Evolutionary conservation across 2,329 filamentous ascomycete species (phyloP), one percentile per base, ranked within the genome.

Genomic region (Hypoxylon rubiginosum): DNA sequence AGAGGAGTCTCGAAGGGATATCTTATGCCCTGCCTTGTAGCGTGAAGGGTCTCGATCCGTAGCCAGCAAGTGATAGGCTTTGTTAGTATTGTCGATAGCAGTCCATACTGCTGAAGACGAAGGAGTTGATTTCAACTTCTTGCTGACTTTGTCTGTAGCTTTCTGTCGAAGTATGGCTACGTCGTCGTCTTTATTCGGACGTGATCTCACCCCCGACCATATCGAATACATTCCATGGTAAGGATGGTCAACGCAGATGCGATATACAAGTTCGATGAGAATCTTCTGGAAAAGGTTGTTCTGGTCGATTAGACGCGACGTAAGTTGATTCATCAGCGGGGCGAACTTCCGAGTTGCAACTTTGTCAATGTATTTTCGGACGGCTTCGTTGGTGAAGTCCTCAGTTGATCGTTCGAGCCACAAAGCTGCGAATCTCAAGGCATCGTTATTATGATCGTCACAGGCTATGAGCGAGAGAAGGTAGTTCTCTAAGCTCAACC

Each of bases 221-320:
- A 99, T 93, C 72, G 98, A 94, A 77, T 99, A 97, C 90, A 98
- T 95, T 52, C 94, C 94, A 76, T 99, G 97, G 77, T 94, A 97
- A 0, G 96, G 97, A 79, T 99, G 96, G 62, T 99, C 94, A 10
- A 87, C 84, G 75, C 95, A 98, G 59, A 99, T 97, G 8, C 90
- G 90, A 74, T 90, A 88, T 3, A 98, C 90, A 17, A 99, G 82
- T 1, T 84, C 83, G 55, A 89, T 87, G 1, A 99, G 83, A 1
- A 95, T 84, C 43, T 83, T 84, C 74, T 99, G 96, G 74, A 99
- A 99, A 0, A 83, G 76, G 15, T 85, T 86, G 1, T 85, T 79
- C 32, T 90, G 86, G 66, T 92, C 88, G 66, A 97, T 89, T 5
- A 99, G 82, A 7, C 96, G 90, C n/a, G 97, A 99, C 5, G 94